Conservation (phyloP, 306 rosid species). For the Fagus crenata region DNA sequence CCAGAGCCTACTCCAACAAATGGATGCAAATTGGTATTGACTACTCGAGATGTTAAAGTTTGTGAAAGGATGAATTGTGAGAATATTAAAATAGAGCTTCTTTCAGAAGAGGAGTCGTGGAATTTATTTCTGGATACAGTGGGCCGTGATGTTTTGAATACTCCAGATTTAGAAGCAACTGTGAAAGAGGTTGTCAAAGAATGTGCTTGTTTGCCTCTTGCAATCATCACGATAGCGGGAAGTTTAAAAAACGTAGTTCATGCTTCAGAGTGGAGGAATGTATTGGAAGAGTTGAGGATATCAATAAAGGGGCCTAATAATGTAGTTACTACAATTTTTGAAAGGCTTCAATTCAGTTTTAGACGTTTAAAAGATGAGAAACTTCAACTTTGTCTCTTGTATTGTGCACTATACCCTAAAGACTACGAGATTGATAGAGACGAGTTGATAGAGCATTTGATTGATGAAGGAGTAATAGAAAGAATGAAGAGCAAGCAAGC, state of each 20-base stretch:
- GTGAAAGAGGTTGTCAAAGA: not conserved
- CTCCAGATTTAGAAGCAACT: not conserved
- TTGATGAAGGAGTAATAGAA: conserved; percentile 29
- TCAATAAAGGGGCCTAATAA: not conserved
- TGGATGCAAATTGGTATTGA: too few species aligned
- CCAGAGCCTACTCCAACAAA: too few species aligned
- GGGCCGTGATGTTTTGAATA: not conserved
- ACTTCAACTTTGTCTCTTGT: conserved; percentile 21
- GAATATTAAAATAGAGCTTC: too few species aligned
- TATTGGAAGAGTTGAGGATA: conserved; percentile 12
- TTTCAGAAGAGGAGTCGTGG: not conserved
- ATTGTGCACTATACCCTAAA: conserved; percentile 31
- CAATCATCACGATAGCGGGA: conserved; percentile 15
- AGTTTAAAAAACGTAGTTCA: conserved; percentile 3
- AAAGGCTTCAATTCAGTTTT: conserved; percentile 27
- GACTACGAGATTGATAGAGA: conserved; percentile 29
- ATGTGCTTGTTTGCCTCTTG: conserved; percentile 18
- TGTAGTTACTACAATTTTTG: conserved; percentile 29
- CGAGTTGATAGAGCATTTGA: conserved; percentile 26
- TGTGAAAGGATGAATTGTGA: too few species aligned
- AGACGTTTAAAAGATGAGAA: conserved; percentile 1
- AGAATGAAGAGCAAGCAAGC: conserved; percentile 25
- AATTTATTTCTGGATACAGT: conserved; percentile 26
- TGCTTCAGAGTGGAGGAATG: conserved; percentile 20
- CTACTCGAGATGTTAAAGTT: too few species aligned